These are phyloP conservation scores for Macrophomina phaseolina DNA, from an alignment of 2,329 filamentous ascomycete species.

Conservation along the genomic window DNA sequence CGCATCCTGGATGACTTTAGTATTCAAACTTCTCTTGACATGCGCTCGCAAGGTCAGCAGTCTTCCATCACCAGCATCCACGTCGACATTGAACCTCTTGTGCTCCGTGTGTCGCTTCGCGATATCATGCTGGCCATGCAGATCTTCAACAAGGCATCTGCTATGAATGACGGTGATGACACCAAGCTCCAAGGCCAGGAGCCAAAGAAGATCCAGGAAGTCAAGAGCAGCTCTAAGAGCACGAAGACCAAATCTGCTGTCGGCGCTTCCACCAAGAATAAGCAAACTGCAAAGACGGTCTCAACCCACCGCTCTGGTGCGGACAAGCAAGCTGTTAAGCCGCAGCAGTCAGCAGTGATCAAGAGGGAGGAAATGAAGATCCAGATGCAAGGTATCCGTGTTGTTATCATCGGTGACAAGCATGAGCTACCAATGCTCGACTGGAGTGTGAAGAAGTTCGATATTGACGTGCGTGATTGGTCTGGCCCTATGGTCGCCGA, in stretches of 20 bases:
- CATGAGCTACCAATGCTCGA: conserved; percentile 96
- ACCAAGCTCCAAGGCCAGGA: conserved; percentile 58
- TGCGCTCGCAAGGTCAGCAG: conserved; percentile 63
- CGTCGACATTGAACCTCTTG: conserved; percentile 86
- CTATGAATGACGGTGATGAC: conserved; percentile 69
- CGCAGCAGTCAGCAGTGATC: conserved; percentile 59
- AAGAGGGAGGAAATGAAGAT: conserved; percentile 83
- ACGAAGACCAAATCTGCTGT: conserved; percentile 56
- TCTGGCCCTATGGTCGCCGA: conserved; percentile 85
- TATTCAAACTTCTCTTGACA: conserved; percentile 85
- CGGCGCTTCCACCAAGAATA: conserved; percentile 49
- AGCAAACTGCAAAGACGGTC: conserved; percentile 52
- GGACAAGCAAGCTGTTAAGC: conserved; percentile 63
- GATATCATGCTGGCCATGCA: conserved; percentile 95
- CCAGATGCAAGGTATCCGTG: conserved; percentile 82
- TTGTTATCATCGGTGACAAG: conserved; percentile 92
- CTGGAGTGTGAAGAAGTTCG: conserved; percentile 89
- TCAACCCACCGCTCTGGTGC: conserved; percentile 51
- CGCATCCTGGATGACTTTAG: conserved; percentile 98
- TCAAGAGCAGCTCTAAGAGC: conserved; percentile 50
- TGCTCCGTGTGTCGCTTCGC: conserved; percentile 85
- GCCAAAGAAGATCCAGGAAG: conserved; percentile 60
- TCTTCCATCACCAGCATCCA: conserved; percentile 77
- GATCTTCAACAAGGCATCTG: conserved; percentile 88
- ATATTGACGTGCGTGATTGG: conserved; percentile 86